Evolutionary conservation across 768 basidiomycete genomes (phyloP), one percentile per base, ranked within the genome.

Genomic region (Podaxis carcinomalis): DNA sequence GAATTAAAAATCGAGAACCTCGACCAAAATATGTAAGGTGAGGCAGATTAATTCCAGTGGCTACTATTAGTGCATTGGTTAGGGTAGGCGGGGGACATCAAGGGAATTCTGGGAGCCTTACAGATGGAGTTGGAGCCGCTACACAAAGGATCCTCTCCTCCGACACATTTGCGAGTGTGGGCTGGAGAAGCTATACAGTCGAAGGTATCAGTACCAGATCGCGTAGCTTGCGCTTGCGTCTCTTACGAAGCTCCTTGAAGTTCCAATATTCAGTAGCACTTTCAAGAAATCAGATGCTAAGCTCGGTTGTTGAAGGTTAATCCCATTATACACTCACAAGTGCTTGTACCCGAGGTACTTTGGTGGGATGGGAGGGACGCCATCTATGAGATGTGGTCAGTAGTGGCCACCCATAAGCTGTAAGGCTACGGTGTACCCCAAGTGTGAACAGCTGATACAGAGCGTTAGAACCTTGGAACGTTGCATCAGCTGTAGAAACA

Each of bases 321-420:
- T 36, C 16, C 21, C 11, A 51, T 68, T 9, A 1, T 35, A 21
- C 55, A 65, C 81, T 69, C 74, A 74, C 73, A 72, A 81, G 59
- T 83, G 83, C 44, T 67, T 72, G 65, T 84, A 84, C 13, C 81
- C 82, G 13, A 81, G 68, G 35, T 25, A 63, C 55, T 73, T 70
- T 27, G 78, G 77, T 47, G 84, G 69, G 63, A 84, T 76, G 5
- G 80, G 82, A 3, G 83, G 81, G 5, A 84, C 79, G 9, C 82
- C 81, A 61, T 83, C 82, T 80, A 50, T 23, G 6, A 25, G 10
- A 44, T 50, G 23, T 16, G n/a, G 23, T 54, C 25, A 56, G 49
- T 6, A 56, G n/a, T 35, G 44, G 35, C 44, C 13, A 35, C 51
- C 66, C 35, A 37, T 46, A 25, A 36, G 5, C n/a, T 14, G 5